Evolutionary conservation across 495 filamentous ascomycete genomes (phyloP).

Genomic region (Polyplosphaeria fusca): DNA sequence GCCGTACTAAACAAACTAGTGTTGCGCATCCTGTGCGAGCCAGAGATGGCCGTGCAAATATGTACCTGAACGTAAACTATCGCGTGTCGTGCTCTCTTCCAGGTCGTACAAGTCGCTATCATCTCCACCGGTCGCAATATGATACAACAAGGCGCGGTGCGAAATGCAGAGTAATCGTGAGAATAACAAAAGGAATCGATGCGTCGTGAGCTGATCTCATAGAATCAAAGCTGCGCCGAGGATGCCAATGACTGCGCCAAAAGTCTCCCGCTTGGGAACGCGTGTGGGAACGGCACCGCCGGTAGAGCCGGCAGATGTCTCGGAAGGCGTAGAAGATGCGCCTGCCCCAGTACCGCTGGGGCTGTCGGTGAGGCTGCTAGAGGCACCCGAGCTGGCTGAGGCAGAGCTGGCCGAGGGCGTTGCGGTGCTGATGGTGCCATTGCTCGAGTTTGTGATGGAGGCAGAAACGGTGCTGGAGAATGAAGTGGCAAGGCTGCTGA

Average conservation of each 20-base stretch:
- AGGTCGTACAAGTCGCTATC: too few relatives aligned
- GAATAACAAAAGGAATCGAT: background rate
- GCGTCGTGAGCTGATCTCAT: background rate
- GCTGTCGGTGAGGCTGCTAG: background rate
- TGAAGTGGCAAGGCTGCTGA: background rate
- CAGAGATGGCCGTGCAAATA: too few relatives aligned
- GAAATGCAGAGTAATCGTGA: too few relatives aligned
- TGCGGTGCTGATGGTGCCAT: conserved; percentile 2
- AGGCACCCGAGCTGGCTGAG: background rate
- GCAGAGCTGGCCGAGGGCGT: conserved; percentile 5
- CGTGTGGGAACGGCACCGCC: conserved; percentile 22
- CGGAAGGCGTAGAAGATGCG: background rate
- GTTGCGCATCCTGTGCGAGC: too few relatives aligned
- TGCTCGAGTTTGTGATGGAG: background rate
- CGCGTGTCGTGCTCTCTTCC: too few relatives aligned
- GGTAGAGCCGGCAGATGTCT: background rate
- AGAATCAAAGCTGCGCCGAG: conserved; percentile 23
- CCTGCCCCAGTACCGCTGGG: too few relatives aligned
- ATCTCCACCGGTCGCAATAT: too few relatives aligned
- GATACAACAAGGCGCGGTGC: too few relatives aligned
- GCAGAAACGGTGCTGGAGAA: background rate
- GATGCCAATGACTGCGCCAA: conserved; percentile 24
- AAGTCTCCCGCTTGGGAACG: conserved; percentile 17
- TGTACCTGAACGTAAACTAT: too few relatives aligned
- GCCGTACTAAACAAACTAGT: too few relatives aligned